Evolutionary conservation across 73 alveolate genomes (phyloP).

Genomic region (Loxodes magnus): DNA sequence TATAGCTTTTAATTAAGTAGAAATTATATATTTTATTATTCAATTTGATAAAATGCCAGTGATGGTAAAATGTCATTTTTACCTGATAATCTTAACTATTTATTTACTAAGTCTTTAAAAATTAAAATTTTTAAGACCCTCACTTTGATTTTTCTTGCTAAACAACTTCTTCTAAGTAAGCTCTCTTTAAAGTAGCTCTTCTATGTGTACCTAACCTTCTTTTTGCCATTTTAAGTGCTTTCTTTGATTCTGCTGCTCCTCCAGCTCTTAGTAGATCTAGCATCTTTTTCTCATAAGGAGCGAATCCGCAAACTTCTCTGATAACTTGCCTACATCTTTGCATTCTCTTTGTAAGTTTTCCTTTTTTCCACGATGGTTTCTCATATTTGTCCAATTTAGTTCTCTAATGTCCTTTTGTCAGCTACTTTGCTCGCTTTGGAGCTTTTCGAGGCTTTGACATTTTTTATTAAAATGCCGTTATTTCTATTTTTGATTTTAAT

Average conservation of each 20-base stretch:
- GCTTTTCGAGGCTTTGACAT: slow-evolving; percentile 15
- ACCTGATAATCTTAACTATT: too few species aligned
- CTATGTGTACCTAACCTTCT: slow-evolving; percentile 87
- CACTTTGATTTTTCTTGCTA: too few species aligned
- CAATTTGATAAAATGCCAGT: too few species aligned
- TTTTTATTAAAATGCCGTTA: too few species aligned
- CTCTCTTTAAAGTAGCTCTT: slow-evolving; percentile 84
- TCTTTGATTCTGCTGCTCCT: slow-evolving; percentile 68
- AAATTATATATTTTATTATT: too few species aligned
- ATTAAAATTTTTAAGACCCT: too few species aligned
- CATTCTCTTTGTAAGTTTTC: slow-evolving; percentile 45
- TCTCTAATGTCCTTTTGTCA: slow-evolving; percentile 11
- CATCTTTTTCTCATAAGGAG: slow-evolving; percentile 88
- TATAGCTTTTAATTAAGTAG: too few species aligned
- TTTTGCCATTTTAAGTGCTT: slow-evolving; percentile 86
- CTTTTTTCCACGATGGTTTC: slow-evolving; percentile 35
- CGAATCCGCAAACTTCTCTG: slow-evolving; percentile 88
- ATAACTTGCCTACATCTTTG: slow-evolving; percentile 52
- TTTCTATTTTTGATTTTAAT: too few species aligned
- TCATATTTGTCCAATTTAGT: slow-evolving; percentile 1
- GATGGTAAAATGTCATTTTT: too few species aligned
- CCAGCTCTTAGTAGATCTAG: slow-evolving; percentile 81
- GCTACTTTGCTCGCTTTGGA: slow-evolving; percentile 13
- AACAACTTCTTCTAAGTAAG: slow-evolving; percentile 45
- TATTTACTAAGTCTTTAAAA: too few species aligned